phyloP scores from a whole-genome alignment of 2,329 filamentous ascomycete genomes.

The Ophiocordyceps sinensis region DNA sequence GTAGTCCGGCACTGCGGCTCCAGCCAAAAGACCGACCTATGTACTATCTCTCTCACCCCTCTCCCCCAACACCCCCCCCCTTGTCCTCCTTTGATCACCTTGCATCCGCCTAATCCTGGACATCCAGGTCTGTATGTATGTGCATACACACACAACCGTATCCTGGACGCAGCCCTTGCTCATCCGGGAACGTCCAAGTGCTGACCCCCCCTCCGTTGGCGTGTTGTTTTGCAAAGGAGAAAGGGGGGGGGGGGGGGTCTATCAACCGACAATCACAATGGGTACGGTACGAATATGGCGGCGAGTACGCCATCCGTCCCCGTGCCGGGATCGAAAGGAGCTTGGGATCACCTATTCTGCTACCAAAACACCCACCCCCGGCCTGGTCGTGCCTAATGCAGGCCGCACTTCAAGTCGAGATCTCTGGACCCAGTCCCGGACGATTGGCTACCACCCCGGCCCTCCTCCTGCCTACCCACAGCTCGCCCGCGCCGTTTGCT shows the following conservation, averaged over 20 bases:
- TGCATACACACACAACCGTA: neutral
- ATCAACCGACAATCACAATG: conserved; percentile 1
- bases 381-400: conserved; percentile 9
- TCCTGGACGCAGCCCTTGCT: neutral
- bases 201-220: neutral
- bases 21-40: conserved; percentile 2
- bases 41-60: neutral
- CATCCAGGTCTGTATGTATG: neutral
- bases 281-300: neutral
- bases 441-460: conserved; percentile 19
- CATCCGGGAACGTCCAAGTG: neutral
- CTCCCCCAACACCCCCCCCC: neutral
- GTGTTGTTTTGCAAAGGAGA: conserved; percentile 1
- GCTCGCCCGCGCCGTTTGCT: conserved; percentile 1
- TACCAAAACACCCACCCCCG: neutral
- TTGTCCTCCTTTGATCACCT: conserved; percentile 1
- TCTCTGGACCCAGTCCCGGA: conserved; percentile 14
- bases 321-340: conserved; percentile 11
- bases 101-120: conserved; percentile 1
- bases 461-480: conserved; percentile 8
- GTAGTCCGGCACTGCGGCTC: conserved; percentile 1
- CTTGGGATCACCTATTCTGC: conserved; percentile 7
- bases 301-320: neutral
- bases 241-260: neutral
- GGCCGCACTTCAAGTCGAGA: conserved; percentile 9